Evolutionary conservation across 169 alveolate genomes (phyloP), one percentile per base, ranked within the genome.

Genomic region (Babesia bigemina): DNA sequence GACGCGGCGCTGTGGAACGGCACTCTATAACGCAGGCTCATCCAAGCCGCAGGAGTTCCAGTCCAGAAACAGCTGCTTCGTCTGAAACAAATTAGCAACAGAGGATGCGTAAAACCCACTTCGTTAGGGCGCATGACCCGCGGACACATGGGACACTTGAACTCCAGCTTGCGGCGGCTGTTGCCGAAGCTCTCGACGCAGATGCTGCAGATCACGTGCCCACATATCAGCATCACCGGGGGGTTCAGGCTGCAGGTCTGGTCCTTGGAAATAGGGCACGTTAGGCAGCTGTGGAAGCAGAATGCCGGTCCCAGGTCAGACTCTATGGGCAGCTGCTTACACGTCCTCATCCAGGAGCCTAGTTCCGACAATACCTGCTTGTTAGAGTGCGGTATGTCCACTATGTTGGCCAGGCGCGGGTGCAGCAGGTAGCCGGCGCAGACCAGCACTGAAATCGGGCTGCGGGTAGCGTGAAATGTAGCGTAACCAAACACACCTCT

Each of bases 211-310:
- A 83, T 86, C 29, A 79, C 86, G 58, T 86, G 92, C 33, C 92
- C 92, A 36, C 92, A 86, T 7, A 88, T 70, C 36, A 86, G 79
- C 79, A 83, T 78, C 4, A 86, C 71, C 33, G 92, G 91, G 2
- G 59, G 85, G 79, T 86, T 86, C 28, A 29, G 49, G 62, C 56
- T 83, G 22, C 75, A 57, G 21, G 92, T 86, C 33, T 86, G 92
- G 36, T 83, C 91, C 39, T 86, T 77, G n/a, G 91, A 75, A 39
- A 86, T 91, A 4, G 92, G 86, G 49, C 92, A 86, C 28, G 92
- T 67, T 52, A 86, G 59, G 29, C 69, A 63, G 50, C 91, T 84
- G 85, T 86, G 92, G 75, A 86, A 86, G 75, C 86, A 86, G 70
- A 86, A 86, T 14, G 82, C 81, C 21, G 84, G 87, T 21, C 92